Percentiles rank a stretch among this genome's conserved stretches.
Evolutionary conservation across 2,329 filamentous ascomycete species (phyloP).

Genomic region (Calonectria henricotiae): DNA sequence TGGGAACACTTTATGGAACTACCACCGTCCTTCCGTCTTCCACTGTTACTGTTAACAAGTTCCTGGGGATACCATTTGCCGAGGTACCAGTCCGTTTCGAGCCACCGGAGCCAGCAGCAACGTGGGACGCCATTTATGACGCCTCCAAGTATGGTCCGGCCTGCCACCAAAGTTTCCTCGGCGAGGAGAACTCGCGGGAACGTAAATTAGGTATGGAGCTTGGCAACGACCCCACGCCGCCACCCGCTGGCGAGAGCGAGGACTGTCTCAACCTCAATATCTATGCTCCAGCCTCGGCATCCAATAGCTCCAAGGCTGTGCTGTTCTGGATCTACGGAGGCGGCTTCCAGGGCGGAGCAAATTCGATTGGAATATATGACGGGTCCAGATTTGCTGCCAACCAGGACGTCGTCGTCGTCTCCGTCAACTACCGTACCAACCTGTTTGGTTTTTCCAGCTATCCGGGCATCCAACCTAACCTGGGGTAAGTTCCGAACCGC

Average conservation of each 20-base stretch:
- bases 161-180: not conserved
- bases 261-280: not conserved
- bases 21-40: not conserved
- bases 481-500: not conserved
- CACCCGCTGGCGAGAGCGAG: not conserved
- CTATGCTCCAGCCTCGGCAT: slow-evolving; percentile 8
- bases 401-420: not conserved
- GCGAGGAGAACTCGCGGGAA: not conserved
- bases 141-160: not conserved
- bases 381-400: not conserved
- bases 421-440: not conserved
- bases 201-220: not conserved
- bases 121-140: not conserved
- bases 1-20: not conserved
- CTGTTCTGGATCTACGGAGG: slow-evolving; percentile 14
- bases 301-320: slow-evolving; percentile 39
- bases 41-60: not conserved
- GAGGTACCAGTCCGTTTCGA: not conserved
- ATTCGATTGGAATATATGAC: not conserved
- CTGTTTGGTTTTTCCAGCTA: not conserved
- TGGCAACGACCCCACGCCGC: not conserved
- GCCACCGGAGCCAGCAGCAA: not conserved
- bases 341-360: not conserved
- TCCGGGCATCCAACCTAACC: not conserved
- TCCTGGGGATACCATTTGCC: not conserved